These are phyloP conservation scores for Suhomyces panamericanus DNA, from an alignment of 1,139 yeast species.

Conservation along the genomic window DNA sequence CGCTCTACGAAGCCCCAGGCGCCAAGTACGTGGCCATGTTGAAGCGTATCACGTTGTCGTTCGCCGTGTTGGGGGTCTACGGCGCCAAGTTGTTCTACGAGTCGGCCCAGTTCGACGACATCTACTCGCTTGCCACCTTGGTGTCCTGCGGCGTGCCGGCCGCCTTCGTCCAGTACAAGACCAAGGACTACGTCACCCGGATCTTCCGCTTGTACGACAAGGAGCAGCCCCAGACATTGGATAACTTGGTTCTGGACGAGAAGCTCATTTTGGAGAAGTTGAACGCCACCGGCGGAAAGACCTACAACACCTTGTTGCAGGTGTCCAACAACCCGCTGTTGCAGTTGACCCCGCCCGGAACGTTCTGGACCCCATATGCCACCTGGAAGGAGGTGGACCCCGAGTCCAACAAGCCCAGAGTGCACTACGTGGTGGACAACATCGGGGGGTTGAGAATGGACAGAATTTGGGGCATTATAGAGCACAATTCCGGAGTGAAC, in stretches of 20 bases:
- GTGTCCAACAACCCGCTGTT: constrained; percentile 47
- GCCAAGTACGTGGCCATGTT: constrained; percentile 55
- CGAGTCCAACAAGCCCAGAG: constrained; percentile 34
- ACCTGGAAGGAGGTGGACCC: constrained; percentile 55
- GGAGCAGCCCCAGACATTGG: constrained; percentile 64
- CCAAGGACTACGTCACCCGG: constrained; percentile 69
- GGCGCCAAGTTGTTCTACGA: constrained; percentile 56
- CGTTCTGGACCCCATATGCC: constrained; percentile 51
- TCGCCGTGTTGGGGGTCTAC: constrained; percentile 55
- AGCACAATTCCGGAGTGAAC: constrained; percentile 61
- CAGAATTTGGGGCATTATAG: constrained; percentile 78
- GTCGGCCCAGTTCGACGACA: constrained; percentile 57
- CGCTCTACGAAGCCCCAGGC: constrained; percentile 59
- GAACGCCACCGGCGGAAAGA: constrained; percentile 63
- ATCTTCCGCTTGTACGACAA: constrained; percentile 69
- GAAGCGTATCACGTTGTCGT: constrained; percentile 54
- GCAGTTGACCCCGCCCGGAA: constrained; percentile 31
- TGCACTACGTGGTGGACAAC: constrained; percentile 66
- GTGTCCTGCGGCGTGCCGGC: constrained; percentile 48
- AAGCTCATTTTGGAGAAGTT: constrained; percentile 68
- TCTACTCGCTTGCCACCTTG: constrained; percentile 48
- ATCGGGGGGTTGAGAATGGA: constrained; percentile 85
- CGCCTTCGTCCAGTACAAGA: constrained; percentile 53
- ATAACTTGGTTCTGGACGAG: constrained; percentile 60
- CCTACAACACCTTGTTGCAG: constrained; percentile 59